phyloP scores from a whole-genome alignment of 140 eudicot genomes.

The Ambrosia hybrid region DNA sequence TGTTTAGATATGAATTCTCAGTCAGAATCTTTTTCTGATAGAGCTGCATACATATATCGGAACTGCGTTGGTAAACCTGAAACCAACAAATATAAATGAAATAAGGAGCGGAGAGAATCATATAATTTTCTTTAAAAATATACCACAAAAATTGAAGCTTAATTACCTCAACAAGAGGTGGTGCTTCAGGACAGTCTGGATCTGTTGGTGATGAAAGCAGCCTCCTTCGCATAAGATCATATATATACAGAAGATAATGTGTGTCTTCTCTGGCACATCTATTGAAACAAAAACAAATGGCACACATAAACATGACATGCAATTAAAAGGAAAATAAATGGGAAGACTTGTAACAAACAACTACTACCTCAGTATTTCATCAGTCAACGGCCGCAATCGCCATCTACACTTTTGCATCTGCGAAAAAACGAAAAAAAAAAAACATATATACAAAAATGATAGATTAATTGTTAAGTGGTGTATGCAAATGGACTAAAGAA shows the following conservation, averaged over 20 bases:
- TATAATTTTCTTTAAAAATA: not conserved
- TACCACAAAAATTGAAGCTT: not conserved
- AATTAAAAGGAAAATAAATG: not conserved
- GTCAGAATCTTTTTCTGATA: slow-evolving; percentile 76
- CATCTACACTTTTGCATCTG: slow-evolving; percentile 90
- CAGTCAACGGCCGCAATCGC: slow-evolving; percentile 88
- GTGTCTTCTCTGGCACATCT: slow-evolving; percentile 97
- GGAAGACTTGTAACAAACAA: not conserved
- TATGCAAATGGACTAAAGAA: slow-evolving; percentile 2
- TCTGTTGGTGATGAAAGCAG: slow-evolving; percentile 63
- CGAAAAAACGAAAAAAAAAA: not conserved
- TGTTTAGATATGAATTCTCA: slow-evolving; percentile 63
- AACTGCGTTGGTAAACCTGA: slow-evolving; percentile 90
- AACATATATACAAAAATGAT: too few relatives aligned
- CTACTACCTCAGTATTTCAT: slow-evolving; percentile 69
- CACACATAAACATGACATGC: slow-evolving; percentile 7
- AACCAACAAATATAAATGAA: slow-evolving; percentile 9
- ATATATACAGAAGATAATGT: slow-evolving; percentile 84
- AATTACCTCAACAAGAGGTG: slow-evolving; percentile 62
- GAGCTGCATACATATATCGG: slow-evolving; percentile 74
- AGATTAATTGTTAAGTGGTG: not conserved
- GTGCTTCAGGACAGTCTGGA: slow-evolving; percentile 56
- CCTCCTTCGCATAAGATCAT: slow-evolving; percentile 70
- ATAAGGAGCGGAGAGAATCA: slow-evolving; percentile 8
- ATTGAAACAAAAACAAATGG: slow-evolving; percentile 15